A percentile compares a stretch with the other conserved stretches of the same genome.
Evolutionary conservation across 495 filamentous ascomycete species (phyloP).

Genomic region (Evernia prunastri): DNA sequence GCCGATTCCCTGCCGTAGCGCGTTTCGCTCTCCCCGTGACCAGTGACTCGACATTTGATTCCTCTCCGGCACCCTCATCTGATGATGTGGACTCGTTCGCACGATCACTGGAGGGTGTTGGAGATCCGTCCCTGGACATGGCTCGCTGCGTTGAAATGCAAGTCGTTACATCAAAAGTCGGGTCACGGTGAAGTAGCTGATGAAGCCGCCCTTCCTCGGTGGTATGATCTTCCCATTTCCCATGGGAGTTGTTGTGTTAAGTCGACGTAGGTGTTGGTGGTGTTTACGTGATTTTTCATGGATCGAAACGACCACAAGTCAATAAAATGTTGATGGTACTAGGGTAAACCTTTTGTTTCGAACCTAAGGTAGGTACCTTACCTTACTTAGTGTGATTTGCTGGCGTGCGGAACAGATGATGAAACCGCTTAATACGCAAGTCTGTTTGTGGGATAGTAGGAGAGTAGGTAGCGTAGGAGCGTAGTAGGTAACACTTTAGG

Average conservation of each 20-base stretch:
- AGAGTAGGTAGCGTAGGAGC: too few relatives aligned
- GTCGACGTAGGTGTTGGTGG: too few relatives aligned
- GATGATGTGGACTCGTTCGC: slow-evolving; percentile 12
- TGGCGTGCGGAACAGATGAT: too few relatives aligned
- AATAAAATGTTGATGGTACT: too few relatives aligned
- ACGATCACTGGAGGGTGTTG: slow-evolving; percentile 8
- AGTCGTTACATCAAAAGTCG: not conserved
- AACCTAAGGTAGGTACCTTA: not conserved
- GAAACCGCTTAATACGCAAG: too few relatives aligned
- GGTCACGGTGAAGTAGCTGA: too few relatives aligned
- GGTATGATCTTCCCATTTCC: not conserved
- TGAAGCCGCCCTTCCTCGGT: not conserved
- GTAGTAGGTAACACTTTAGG: too few relatives aligned
- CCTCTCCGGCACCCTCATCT: slow-evolving; percentile 15
- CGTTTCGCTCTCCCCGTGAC: slow-evolving; percentile 71
- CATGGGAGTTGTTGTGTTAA: not conserved
- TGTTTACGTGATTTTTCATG: too few relatives aligned
- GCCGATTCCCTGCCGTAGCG: slow-evolving; percentile 77
- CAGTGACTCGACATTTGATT: slow-evolving; percentile 58
- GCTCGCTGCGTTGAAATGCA: not conserved
- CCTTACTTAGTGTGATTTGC: too few relatives aligned
- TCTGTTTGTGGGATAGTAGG: too few relatives aligned
- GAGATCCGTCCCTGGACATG: slow-evolving; percentile 16
- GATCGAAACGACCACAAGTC: too few relatives aligned
- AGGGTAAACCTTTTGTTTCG: too few relatives aligned